Conservation (phyloP, 1,139 yeast genomes). For the Sugiyamaella novakii region DNA sequence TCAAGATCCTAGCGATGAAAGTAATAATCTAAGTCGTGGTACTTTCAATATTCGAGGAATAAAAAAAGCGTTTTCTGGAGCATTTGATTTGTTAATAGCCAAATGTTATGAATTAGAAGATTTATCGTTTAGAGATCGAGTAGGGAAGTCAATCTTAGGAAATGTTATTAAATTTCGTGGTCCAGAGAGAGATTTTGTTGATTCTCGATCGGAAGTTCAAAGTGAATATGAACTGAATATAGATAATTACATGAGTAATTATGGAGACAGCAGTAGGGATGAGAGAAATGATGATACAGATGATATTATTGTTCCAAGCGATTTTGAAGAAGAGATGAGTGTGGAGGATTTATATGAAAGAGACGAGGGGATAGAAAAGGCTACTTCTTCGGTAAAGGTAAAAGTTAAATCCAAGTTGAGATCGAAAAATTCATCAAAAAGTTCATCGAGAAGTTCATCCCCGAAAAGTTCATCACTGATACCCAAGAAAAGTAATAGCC, state of each 20-base stretch:
- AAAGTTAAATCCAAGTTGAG: neutral
- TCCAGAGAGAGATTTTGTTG: constrained; percentile 74
- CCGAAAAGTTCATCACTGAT: neutral
- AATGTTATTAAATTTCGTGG: constrained; percentile 79
- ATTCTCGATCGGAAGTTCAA: constrained; percentile 52
- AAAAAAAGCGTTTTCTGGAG: constrained; percentile 88
- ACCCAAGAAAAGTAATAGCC: neutral
- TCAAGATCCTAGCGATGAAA: constrained; percentile 85
- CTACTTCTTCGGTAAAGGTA: neutral
- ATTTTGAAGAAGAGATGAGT: constrained; percentile 8
- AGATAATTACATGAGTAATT: constrained; percentile 3
- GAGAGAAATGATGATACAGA: neutral
- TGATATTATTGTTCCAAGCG: constrained; percentile 10
- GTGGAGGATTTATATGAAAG: neutral
- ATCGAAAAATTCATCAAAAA: neutral
- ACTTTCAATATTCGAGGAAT: constrained; percentile 80
- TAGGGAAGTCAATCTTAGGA: constrained; percentile 77
- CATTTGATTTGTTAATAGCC: constrained; percentile 69
- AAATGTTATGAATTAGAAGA: constrained; percentile 45
- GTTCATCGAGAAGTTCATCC: neutral
- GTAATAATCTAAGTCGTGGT: constrained; percentile 83
- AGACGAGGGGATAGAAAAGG: neutral
- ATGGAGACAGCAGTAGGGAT: neutral
- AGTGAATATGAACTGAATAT: constrained; percentile 12
- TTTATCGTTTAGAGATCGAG: constrained; percentile 65